Conservation (phyloP, 345 rosid genomes). For the Balakata baccata region DNA sequence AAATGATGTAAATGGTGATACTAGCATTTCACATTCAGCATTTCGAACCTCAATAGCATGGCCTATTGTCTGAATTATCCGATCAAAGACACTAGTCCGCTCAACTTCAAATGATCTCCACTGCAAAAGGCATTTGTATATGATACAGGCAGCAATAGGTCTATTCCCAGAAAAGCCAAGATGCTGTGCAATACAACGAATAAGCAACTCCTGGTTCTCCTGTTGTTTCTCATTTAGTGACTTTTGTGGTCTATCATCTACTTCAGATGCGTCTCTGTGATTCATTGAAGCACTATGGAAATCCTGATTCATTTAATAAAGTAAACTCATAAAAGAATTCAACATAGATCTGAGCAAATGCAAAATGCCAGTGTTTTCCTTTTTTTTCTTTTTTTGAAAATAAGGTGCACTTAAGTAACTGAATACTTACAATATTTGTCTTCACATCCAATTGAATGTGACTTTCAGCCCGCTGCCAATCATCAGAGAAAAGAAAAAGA, state of each 20-base stretch:
- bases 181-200: slow-evolving; percentile 86
- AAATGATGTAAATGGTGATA: background rate
- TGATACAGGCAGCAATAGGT: slow-evolving; percentile 89
- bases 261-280: slow-evolving; percentile 60
- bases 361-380: background rate
- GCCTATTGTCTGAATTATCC: slow-evolving; percentile 90
- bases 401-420: background rate
- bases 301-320: slow-evolving; percentile 49
- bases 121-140: slow-evolving; percentile 86
- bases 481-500: slow-evolving; percentile 22
- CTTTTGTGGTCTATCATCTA: slow-evolving; percentile 85
- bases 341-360: background rate
- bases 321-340: slow-evolving; percentile 4
- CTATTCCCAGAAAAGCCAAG: slow-evolving; percentile 74
- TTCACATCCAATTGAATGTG: slow-evolving; percentile 52
- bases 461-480: slow-evolving; percentile 71
- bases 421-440: slow-evolving; percentile 46
- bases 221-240: slow-evolving; percentile 90
- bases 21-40: background rate
- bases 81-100: slow-evolving; percentile 81
- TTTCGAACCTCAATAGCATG: slow-evolving; percentile 79
- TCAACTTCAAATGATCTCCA: slow-evolving; percentile 99
- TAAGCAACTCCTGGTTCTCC: slow-evolving; percentile 92
- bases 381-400: background rate
- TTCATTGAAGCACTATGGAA: slow-evolving; percentile 66